A percentile compares a stretch with the other conserved stretches of the same genome.
Evolutionary conservation across 176 grass and related monocot genomes (phyloP).

Genomic region (Lolium perenne): DNA sequence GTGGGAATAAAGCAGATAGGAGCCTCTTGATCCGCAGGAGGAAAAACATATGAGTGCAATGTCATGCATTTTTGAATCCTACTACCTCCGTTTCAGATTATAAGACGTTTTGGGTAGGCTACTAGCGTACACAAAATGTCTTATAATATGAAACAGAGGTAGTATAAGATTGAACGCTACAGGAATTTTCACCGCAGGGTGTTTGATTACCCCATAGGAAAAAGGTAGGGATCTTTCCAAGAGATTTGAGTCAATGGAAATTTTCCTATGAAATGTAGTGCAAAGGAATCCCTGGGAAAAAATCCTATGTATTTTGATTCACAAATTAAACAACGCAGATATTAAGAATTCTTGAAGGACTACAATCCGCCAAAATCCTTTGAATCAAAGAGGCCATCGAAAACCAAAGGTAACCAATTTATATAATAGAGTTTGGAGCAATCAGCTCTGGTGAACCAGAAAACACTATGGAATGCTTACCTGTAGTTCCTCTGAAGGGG

Average conservation of each 20-base stretch:
- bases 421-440: constrained; percentile 12
- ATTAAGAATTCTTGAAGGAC: neutral
- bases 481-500: constrained; percentile 56
- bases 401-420: constrained; percentile 13
- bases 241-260: constrained; percentile 17
- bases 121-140: no score
- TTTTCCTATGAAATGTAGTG: constrained; percentile 11
- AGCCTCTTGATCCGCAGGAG: neutral
- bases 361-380: constrained; percentile 6
- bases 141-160: no score
- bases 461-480: constrained; percentile 54
- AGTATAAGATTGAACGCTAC: neutral
- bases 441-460: constrained; percentile 22
- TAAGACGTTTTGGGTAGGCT: no score
- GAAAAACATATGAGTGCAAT: constrained; percentile 21
- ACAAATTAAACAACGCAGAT: neutral
- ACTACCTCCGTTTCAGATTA: no score
- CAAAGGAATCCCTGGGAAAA: neutral
- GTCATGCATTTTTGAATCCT: neutral
- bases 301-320: neutral
- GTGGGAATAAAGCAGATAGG: constrained; percentile 31
- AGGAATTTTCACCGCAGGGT: neutral
- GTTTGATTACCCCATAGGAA: neutral
- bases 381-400: neutral
- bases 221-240: neutral